Base-by-base conservation (phyloP, 176 grass and related monocot genomes). In the Oryza longistaminata region DNA sequence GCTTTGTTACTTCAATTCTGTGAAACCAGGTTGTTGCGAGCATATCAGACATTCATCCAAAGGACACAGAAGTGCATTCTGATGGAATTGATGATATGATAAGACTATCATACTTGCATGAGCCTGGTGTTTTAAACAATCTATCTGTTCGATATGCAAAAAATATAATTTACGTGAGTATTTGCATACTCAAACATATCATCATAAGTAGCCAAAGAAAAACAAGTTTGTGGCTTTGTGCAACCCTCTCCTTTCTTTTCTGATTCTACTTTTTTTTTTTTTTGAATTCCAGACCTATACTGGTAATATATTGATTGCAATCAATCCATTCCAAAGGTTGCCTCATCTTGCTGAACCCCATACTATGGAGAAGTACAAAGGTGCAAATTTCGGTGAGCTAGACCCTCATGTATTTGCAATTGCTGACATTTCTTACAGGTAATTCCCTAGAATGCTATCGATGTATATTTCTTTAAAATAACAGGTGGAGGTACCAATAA, bases 361-460 rank as follows among this genome's bases (percentile, higher is more conserved):
- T 44, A 89, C 87, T 27, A 97, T 97, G 95, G 87, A 93, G 71
- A 88, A 84, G 45, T 94, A 97, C 88, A 95, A 70, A 90, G 90
- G 93, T 49, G 89, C 87, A 79, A 78, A 85, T 78, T 86, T 97
- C 73, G 92, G 92, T 58, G 95, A 97, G 80, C 81, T 97, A 75
- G 85, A 86, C 21, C 95, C 95, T 83, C 95, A 97, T 88, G 86
- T 93, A 86, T 97, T 97, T 93, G 95, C 95, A 35, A 60, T 97
- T 37, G 95, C 90, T 3, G 95, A 97, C n/a, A 91, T 92, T 67
- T 94, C 92, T 71, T 97, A 95, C 89, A 95, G 95, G 95, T 97
- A 81, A 93, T 76, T 42, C 88, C 75, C 82, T 84, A 88, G 75
- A 90, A 1, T 65, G 85, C 81, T 68, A 62, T 50, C 73, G 75